These are phyloP conservation scores for Fusarium guadeloupense DNA, from an alignment of 2,329 filamentous ascomycete genomes.

Conservation along the genomic window DNA sequence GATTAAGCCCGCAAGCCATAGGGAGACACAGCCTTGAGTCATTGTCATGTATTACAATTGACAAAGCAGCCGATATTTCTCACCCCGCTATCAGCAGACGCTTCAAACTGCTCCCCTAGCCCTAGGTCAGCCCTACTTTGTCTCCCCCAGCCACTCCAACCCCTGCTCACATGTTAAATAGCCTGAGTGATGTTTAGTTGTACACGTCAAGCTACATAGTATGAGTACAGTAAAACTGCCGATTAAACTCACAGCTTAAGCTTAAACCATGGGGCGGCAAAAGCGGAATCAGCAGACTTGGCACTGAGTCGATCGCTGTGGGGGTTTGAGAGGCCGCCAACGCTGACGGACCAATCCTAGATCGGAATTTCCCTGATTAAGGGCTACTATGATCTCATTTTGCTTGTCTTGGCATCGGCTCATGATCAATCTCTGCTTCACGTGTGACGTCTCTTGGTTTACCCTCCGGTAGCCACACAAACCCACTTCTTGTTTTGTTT, in stretches of 20 bases:
- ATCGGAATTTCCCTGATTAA: not conserved
- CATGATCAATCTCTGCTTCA: conserved; percentile 24
- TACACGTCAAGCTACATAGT: not conserved
- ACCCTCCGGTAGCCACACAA: not conserved
- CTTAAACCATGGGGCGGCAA: conserved; percentile 21
- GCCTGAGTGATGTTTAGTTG: no score
- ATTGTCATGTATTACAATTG: no score
- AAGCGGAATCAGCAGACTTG: conserved; percentile 24
- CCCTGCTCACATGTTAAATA: no score
- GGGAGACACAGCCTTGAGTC: no score
- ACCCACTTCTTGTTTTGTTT: conserved; percentile 15
- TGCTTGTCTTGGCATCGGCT: conserved; percentile 28
- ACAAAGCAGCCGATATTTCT: no score
- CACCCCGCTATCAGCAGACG: no score
- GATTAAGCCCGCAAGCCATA: no score
- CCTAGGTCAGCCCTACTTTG: no score
- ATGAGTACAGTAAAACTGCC: not conserved
- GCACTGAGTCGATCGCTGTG: conserved; percentile 15
- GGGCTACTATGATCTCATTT: conserved; percentile 24
- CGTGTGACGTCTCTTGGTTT: conserved; percentile 38
- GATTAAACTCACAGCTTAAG: conserved; percentile 24
- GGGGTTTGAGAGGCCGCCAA: conserved; percentile 19
- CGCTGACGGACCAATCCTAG: conserved; percentile 1
- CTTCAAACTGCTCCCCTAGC: no score
- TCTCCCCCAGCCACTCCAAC: no score